A percentile compares a stretch with the other conserved stretches of the same genome.
Evolutionary conservation across 2,329 filamentous ascomycete species (phyloP).

Genomic region (Leptosphaerulina australis): DNA sequence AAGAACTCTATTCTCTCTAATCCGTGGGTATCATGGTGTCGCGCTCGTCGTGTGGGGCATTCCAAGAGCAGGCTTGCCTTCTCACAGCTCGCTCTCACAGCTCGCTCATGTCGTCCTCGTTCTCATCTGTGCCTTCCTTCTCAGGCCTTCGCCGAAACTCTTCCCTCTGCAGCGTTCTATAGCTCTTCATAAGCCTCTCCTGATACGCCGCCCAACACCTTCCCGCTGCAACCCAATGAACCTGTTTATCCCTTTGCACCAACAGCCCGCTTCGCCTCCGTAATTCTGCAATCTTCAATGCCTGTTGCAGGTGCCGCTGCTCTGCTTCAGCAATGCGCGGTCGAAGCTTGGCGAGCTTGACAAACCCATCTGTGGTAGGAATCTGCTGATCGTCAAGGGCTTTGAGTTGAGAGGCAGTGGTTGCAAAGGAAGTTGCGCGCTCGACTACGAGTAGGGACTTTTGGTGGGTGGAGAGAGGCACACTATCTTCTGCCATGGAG

Average conservation of each 20-base stretch:
- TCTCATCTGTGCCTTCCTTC: slow-evolving; percentile 52
- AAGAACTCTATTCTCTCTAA: neutral
- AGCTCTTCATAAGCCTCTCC: slow-evolving; percentile 67
- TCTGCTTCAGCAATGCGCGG: slow-evolving; percentile 68
- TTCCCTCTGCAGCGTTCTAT: slow-evolving; percentile 67
- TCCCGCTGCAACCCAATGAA: slow-evolving; percentile 70
- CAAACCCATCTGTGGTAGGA: slow-evolving; percentile 52
- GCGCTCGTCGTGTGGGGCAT: neutral
- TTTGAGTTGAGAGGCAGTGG: slow-evolving; percentile 52
- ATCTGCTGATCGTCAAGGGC: slow-evolving; percentile 53
- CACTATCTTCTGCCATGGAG: slow-evolving; percentile 20
- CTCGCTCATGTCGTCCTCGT: slow-evolving; percentile 5
- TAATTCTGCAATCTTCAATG: slow-evolving; percentile 66
- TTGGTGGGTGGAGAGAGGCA: slow-evolving; percentile 31
- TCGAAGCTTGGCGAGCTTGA: slow-evolving; percentile 62
- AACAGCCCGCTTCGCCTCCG: slow-evolving; percentile 65
- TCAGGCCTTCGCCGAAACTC: slow-evolving; percentile 64
- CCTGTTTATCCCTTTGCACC: slow-evolving; percentile 71
- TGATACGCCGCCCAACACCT: slow-evolving; percentile 75
- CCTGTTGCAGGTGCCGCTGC: slow-evolving; percentile 66
- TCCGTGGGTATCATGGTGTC: neutral
- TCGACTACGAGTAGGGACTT: slow-evolving; percentile 52
- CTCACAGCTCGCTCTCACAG: slow-evolving; percentile 13
- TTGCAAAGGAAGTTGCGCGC: slow-evolving; percentile 51
- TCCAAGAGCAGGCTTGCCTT: too few relatives aligned